A percentile compares a stretch with the other conserved stretches of the same genome.
These are phyloP conservation scores for Orbilia oligospora DNA, from an alignment of 2,329 filamentous ascomycete genomes.

Conservation along the genomic window DNA sequence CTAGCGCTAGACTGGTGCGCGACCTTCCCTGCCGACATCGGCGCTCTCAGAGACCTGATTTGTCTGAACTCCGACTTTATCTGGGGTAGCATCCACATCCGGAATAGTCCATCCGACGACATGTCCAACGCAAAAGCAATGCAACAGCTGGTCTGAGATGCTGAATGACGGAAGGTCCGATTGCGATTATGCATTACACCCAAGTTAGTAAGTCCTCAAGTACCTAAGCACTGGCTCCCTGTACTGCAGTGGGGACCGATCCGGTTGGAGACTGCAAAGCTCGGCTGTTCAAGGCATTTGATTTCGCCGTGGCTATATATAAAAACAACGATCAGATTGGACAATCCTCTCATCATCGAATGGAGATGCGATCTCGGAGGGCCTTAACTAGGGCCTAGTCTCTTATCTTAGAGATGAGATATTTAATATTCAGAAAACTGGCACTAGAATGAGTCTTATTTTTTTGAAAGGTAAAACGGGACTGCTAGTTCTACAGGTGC, in stretches of 20 bases:
- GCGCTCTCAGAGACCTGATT: constrained; percentile 17
- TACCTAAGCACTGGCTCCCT: neutral
- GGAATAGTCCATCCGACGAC: constrained; percentile 55
- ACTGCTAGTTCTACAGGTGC: constrained; percentile 45
- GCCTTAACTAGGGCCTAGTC: neutral
- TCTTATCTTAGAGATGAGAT: neutral
- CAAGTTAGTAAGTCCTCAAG: too few species aligned
- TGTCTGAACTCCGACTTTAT: constrained; percentile 1
- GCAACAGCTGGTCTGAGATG: constrained; percentile 2
- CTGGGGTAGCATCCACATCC: constrained; percentile 50
- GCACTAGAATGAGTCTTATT: constrained; percentile 18
- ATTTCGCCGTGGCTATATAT: constrained; percentile 1
- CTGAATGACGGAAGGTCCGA: constrained; percentile 20
- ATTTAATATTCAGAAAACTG: neutral
- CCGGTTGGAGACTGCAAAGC: neutral
- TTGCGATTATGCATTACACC: constrained; percentile 5
- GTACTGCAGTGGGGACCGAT: neutral
- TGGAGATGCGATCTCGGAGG: constrained; percentile 45
- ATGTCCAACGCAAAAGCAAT: constrained; percentile 49
- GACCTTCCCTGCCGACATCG: constrained; percentile 52
- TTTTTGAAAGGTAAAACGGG: constrained; percentile 1
- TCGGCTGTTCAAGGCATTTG: constrained; percentile 17
- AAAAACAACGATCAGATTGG: too few species aligned
- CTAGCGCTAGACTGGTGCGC: constrained; percentile 22
- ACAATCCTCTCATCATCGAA: neutral